Evolutionary conservation across 305 asterid genomes (phyloP).

Genomic region (Andrographis paniculata): DNA sequence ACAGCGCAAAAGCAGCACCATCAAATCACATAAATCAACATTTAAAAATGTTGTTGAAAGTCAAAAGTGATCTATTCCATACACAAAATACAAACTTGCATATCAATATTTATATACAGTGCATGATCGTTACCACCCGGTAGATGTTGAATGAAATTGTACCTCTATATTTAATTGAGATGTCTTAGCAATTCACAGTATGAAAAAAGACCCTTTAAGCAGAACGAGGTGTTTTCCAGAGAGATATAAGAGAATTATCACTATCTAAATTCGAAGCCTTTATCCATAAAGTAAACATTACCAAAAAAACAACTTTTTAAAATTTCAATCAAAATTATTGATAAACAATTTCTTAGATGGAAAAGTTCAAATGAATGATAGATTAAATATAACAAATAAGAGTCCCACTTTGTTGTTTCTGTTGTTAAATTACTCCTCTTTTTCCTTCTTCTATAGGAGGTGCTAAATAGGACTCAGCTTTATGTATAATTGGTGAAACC

Average conservation of each 20-base stretch:
- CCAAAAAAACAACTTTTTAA: background rate
- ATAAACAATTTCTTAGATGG: background rate
- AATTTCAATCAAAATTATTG: background rate
- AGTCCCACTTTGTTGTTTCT: too few relatives aligned
- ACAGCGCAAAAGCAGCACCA: conserved; percentile 10
- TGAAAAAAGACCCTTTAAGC: background rate
- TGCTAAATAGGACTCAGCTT: conserved; percentile 4
- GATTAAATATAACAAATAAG: conserved; percentile 8
- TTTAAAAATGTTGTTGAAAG: conserved; percentile 5
- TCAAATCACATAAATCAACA: conserved; percentile 5
- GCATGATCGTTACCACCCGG: conserved; percentile 3
- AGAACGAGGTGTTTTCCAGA: too few relatives aligned
- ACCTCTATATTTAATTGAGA: background rate
- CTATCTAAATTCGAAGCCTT: too few relatives aligned
- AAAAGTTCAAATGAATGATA: conserved; percentile 6
- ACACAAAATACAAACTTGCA: conserved; percentile 8
- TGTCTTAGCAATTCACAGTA: conserved; percentile 5
- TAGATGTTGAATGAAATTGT: conserved; percentile 7
- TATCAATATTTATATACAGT: background rate
- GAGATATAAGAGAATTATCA: too few relatives aligned
- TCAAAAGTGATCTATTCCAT: too few relatives aligned
- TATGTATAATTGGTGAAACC: conserved; percentile 9
- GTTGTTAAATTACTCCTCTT: background rate
- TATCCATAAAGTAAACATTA: too few relatives aligned
- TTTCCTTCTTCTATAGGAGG: conserved; percentile 9